Conservation (phyloP, 2,329 filamentous ascomycete species). For the Talaromyces piceae region DNA sequence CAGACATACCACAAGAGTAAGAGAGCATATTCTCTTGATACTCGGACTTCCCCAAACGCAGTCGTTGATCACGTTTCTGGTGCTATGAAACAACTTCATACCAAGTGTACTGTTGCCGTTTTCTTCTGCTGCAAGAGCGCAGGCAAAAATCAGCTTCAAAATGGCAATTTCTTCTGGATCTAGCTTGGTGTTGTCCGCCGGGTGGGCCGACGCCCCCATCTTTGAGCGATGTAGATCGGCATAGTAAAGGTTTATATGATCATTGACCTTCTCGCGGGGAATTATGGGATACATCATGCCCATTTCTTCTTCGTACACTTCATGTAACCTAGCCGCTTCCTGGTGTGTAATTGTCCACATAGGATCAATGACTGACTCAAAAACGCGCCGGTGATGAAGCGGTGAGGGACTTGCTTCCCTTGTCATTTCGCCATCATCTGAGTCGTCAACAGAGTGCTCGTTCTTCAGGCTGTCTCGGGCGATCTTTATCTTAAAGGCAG, state of each 20-base stretch:
- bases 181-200: constrained; percentile 37
- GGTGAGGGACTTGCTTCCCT: neutral
- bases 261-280: constrained; percentile 60
- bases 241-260: constrained; percentile 58
- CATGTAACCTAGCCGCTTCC: constrained; percentile 68
- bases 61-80: constrained; percentile 62
- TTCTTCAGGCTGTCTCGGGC: neutral
- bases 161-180: constrained; percentile 57
- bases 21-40: constrained; percentile 51
- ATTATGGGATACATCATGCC: constrained; percentile 84
- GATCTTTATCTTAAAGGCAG: neutral
- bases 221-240: constrained; percentile 12
- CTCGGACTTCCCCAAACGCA: constrained; percentile 51
- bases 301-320: constrained; percentile 77
- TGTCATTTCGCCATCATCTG: neutral
- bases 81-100: constrained; percentile 65
- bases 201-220: neutral
- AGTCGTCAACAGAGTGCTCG: neutral
- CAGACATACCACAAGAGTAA: constrained; percentile 43
- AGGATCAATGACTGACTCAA: constrained; percentile 48
- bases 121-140: constrained; percentile 66
- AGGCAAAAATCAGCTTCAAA: constrained; percentile 75
- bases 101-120: constrained; percentile 70
- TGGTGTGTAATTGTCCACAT: constrained; percentile 66
- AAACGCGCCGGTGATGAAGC: neutral